These are phyloP conservation scores for Hortiboletus flavorubellus DNA, from an alignment of 768 basidiomycete genomes.

Conservation along the genomic window DNA sequence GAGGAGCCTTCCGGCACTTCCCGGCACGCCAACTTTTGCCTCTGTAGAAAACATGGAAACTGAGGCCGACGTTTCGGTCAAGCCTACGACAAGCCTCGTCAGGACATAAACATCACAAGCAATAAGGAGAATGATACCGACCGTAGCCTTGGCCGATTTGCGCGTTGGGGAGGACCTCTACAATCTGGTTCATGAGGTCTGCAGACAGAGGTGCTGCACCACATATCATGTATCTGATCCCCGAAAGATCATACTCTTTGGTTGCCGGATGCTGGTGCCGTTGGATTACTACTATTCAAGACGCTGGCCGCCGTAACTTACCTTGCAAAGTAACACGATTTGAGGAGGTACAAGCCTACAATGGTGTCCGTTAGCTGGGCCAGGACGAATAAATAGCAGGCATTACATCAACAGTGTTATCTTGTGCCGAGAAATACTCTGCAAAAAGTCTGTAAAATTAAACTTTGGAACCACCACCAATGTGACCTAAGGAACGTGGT, in stretches of 20 bases:
- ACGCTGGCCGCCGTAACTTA: conserved; percentile 17
- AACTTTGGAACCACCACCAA: conserved; percentile 63
- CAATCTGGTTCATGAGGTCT: conserved; percentile 46
- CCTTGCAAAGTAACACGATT: conserved; percentile 65
- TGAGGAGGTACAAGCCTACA: conserved; percentile 63
- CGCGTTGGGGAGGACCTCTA: conserved; percentile 53
- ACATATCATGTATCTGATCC: conserved; percentile 50
- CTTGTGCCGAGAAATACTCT: conserved; percentile 54
- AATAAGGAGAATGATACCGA: conserved; percentile 14
- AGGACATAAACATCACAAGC: neutral
- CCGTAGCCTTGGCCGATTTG: conserved; percentile 67
- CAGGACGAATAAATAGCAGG: neutral
- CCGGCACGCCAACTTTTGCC: conserved; percentile 48
- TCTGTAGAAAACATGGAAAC: conserved; percentile 48
- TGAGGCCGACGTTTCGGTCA: conserved; percentile 63
- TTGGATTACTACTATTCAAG: neutral
- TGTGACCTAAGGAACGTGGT: conserved; percentile 39
- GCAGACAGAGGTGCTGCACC: conserved; percentile 65
- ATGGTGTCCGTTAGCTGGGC: neutral
- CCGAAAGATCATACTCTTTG: conserved; percentile 47
- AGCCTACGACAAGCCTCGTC: conserved; percentile 37
- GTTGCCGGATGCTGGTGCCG: conserved; percentile 46
- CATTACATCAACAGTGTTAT: conserved; percentile 54
- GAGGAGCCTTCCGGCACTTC: conserved; percentile 46
- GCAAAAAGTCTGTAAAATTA: conserved; percentile 57